Evolutionary conservation across 495 filamentous ascomycete species (phyloP).

Genomic region (Neurospora sublineolata): DNA sequence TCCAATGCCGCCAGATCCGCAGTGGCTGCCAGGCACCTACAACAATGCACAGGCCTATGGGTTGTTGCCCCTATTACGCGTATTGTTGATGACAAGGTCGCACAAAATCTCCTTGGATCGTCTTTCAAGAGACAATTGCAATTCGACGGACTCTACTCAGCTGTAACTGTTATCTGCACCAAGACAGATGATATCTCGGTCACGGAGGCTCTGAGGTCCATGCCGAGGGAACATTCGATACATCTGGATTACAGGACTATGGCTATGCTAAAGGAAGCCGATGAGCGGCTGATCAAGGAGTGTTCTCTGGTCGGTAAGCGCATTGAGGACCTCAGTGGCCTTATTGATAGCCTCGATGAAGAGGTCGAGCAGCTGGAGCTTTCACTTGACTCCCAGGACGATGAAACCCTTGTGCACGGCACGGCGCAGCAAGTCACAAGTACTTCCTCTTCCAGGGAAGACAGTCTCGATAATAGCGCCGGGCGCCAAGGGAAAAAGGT

Average conservation of each 20-base stretch:
- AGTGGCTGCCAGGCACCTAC: conserved; percentile 52
- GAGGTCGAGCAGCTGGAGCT: not conserved
- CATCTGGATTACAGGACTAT: not conserved
- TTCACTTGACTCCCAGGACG: not conserved
- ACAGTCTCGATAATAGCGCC: not conserved
- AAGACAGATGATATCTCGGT: conserved; percentile 57
- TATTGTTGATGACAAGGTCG: conserved; percentile 55
- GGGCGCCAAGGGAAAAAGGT: not conserved
- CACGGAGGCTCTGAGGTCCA: conserved; percentile 17
- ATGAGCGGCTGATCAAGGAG: not conserved
- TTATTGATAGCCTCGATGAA: not conserved
- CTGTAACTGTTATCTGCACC: conserved; percentile 53
- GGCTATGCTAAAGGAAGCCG: not conserved
- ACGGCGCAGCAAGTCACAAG: not conserved
- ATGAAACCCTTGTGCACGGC: not conserved
- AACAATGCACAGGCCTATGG: conserved; percentile 42
- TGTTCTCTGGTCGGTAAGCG: not conserved
- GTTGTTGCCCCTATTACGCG: conserved; percentile 56
- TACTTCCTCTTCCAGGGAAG: not conserved
- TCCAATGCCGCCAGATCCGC: conserved; percentile 52
- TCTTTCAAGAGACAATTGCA: conserved; percentile 54
- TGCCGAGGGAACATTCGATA: conserved; percentile 18
- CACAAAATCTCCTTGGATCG: conserved; percentile 48
- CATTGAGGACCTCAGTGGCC: not conserved
- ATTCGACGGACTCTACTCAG: conserved; percentile 47